Evolutionary conservation across 176 grass and related monocot species (phyloP), one percentile per base, ranked within the genome.

Genomic region (Musa itinerans): DNA sequence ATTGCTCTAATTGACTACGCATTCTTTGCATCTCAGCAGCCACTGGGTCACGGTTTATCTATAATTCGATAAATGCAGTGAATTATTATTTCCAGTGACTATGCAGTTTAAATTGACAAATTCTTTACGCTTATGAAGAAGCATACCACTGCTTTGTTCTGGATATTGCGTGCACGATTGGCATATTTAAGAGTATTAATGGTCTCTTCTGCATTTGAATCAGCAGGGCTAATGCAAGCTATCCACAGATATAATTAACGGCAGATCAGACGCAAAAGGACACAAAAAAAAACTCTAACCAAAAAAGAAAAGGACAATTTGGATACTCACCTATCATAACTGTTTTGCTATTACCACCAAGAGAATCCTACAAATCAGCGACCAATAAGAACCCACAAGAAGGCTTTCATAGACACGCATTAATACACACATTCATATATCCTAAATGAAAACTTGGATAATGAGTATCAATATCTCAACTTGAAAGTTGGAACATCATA

Each of bases 141-240:
- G 54, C 80, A 83, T 89, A 95, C 85, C 88, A 96, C 83, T 12
- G 92, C 88, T 84, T 91, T 96, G 52, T 96, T 96, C 69, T 90
- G 88, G 69, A 96, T 96, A 63, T 91, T 96, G 13, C 92, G 81
- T 51, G 92, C 88, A 78, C 88, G 92, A 78, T 96, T 90, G 2
- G 92, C 88, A 85, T 96, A 96, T 84, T 96, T 91, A 14, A 96
- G 85, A 72, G 87, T 91, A 29, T 96, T 96, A 76, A 96, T 90
- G 17, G 88, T 96, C 78, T 96, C 92, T 77, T 96, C 92, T 22
- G 88, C 88, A 84, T 90, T 96, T 58, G 79, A 76, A 84, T 96
- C 86, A 75, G 92, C 92, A 74, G 92, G 92, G 77, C 92, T 96
- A 78, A 96, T 91, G 57, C 92, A 95, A 75, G 91, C 90, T 92